Evolutionary conservation across 768 basidiomycete genomes (phyloP).

Genomic region (Phanerodontia chrysosporium): DNA sequence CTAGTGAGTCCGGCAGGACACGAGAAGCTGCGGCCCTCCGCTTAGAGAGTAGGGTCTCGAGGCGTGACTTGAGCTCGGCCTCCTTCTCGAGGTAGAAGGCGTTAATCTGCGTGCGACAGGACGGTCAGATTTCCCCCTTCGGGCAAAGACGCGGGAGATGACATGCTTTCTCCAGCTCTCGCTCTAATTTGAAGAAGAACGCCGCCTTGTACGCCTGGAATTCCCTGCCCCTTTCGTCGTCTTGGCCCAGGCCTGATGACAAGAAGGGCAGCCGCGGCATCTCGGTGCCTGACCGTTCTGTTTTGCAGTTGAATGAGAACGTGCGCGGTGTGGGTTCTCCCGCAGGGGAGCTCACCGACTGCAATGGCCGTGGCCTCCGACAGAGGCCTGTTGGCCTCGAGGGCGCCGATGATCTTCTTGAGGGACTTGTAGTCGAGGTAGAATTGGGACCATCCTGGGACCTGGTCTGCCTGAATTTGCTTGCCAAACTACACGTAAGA

Average conservation of each 20-base stretch:
- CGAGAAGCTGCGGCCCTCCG: conserved; percentile 78
- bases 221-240: conserved; percentile 73
- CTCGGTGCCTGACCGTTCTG: conserved; percentile 3
- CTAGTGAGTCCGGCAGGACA: conserved; percentile 62
- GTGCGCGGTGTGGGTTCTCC: background rate
- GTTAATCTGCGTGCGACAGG: conserved; percentile 70
- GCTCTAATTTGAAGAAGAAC: conserved; percentile 98
- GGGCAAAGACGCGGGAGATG: conserved; percentile 7
- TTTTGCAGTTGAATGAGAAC: background rate
- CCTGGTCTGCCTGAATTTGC: conserved; percentile 91
- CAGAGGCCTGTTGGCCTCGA: conserved; percentile 84
- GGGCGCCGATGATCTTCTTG: conserved; percentile 97
- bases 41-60: conserved; percentile 91
- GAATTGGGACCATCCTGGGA: conserved; percentile 93
- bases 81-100: conserved; percentile 97
- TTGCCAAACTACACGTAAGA: conserved; percentile 81
- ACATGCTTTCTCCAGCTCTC: conserved; percentile 91
- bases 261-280: conserved; percentile 46
- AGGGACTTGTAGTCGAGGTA: conserved; percentile 98
- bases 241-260: conserved; percentile 49
- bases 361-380: conserved; percentile 88
- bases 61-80: conserved; percentile 85
- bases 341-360: conserved; percentile 45
- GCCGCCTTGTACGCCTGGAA: conserved; percentile 95
- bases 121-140: background rate